Evolutionary conservation across 768 basidiomycete species (phyloP), one percentile per base, ranked within the genome.

Genomic region (Candolleomyces aberdarensis): DNA sequence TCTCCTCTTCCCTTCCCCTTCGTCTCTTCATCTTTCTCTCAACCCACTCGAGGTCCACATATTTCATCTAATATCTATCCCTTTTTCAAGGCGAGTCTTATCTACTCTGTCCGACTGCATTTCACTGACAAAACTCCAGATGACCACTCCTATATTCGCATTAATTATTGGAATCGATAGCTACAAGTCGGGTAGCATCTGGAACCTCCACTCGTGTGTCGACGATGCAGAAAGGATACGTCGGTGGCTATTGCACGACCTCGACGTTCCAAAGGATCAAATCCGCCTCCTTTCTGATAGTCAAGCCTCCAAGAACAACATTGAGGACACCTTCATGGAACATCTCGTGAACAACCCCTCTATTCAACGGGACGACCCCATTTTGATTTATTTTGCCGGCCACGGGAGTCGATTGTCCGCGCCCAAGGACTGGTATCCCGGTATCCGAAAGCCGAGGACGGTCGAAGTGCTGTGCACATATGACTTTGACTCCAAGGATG

Each of bases 311-410:
- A 85, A 86, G 67, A 73, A 76, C 50, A 77, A 76, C 63, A 87
- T 90, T 39, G 86, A 88, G 67, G 79, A 83, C 65, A 71, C 70
- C 0, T 86, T 90, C 65, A 81, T 82, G 77, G 74, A 74, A 4
- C 88, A 89, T 64, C 77, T 90, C 41, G 75, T 85, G 63, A 83
- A 85, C 69, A 89, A 90, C 66, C 74, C 80, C 8, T 72, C 71
- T 31, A 86, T 90, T 56, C 79, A 82, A 52, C 73, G 70, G 26
- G 88, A 84, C 22, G 88, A 89, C 61, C 84, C 88, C 36, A 79
- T 90, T 44, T 64, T 90, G 63, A 70, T 90, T 54, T 90, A 87
- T 66, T 90, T 88, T 67, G 86, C 89, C 41, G 89, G 88, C n/a
- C 87, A 89, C 68, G 88, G 88, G 26, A 86, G 85, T 67, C 77